Evolutionary conservation across 2,329 filamentous ascomycete genomes (phyloP).

Genomic region (Teratosphaeria zuluensis): DNA sequence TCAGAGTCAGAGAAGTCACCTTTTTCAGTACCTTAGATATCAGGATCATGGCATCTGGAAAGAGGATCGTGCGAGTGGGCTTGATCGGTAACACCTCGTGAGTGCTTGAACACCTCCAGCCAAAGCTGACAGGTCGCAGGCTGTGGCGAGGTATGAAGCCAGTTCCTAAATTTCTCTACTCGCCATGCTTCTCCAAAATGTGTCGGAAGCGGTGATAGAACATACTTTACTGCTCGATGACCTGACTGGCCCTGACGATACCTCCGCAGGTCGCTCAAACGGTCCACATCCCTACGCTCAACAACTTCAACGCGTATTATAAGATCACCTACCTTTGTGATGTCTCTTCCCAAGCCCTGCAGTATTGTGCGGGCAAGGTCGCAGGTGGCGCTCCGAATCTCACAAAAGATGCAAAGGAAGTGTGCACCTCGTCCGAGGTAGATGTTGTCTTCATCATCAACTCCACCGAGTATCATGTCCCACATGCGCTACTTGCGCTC

Average conservation of each 20-base stretch:
- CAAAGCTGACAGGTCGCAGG: neutral
- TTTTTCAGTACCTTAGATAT: no score
- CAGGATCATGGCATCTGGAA: neutral
- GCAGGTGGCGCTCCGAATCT: conserved; percentile 26
- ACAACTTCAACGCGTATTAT: conserved; percentile 36
- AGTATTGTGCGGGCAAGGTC: conserved; percentile 32
- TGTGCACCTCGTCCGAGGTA: conserved; percentile 35
- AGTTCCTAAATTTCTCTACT: neutral
- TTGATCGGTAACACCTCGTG: neutral
- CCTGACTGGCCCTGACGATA: neutral
- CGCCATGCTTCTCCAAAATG: neutral
- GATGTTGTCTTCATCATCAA: conserved; percentile 47
- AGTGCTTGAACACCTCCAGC: neutral
- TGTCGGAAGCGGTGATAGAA: no score
- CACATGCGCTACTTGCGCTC: conserved; percentile 43
- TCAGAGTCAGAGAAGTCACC: neutral
- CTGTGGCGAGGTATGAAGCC: neutral
- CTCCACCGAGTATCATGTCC: conserved; percentile 46
- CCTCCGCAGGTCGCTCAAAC: conserved; percentile 29
- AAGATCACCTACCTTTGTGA: conserved; percentile 43
- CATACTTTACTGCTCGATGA: no score
- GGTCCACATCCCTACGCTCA: conserved; percentile 44
- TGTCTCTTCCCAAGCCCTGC: conserved; percentile 31
- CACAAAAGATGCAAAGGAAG: conserved; percentile 24
- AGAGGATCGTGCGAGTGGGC: neutral